Conservation (phyloP, 1,139 yeast genomes). For the Lodderomyces theae region DNA sequence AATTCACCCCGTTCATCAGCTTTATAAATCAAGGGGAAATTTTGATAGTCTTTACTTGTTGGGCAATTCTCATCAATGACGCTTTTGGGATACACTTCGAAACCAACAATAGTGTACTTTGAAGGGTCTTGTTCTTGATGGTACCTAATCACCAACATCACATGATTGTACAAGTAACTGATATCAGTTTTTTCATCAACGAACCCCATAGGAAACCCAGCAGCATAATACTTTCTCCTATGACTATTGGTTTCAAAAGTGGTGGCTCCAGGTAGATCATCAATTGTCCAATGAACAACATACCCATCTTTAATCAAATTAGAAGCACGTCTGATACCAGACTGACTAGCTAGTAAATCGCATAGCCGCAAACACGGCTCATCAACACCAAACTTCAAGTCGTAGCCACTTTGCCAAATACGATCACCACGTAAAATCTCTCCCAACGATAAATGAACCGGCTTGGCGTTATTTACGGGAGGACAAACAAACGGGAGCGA, state of each 20-base stretch:
- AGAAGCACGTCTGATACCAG: constrained; percentile 55
- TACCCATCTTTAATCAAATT: constrained; percentile 66
- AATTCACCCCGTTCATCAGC: constrained; percentile 20
- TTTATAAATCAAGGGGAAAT: constrained; percentile 43
- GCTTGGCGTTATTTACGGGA: constrained; percentile 50
- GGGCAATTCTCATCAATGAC: constrained; percentile 68
- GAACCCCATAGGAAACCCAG: constrained; percentile 86
- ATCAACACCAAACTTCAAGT: constrained; percentile 59
- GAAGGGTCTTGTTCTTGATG: constrained; percentile 39
- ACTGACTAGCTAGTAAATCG: constrained; percentile 52
- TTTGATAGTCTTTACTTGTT: constrained; percentile 53
- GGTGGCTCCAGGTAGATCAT: constrained; percentile 87
- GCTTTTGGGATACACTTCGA: constrained; percentile 86
- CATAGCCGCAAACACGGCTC: constrained; percentile 66
- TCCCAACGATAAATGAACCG: constrained; percentile 68
- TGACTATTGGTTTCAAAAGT: constrained; percentile 67
- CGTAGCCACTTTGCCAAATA: constrained; percentile 70
- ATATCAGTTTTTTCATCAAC: constrained; percentile 55
- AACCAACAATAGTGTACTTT: constrained; percentile 73
- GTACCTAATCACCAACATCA: constrained; percentile 75
- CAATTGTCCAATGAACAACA: constrained; percentile 80
- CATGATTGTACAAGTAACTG: constrained; percentile 71
- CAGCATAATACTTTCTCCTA: constrained; percentile 67
- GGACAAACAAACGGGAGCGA: constrained; percentile 83
- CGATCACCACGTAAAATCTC: constrained; percentile 82